phyloP scores from a whole-genome alignment of 129 eudicot genomes.

The Flaveria brownii region DNA sequence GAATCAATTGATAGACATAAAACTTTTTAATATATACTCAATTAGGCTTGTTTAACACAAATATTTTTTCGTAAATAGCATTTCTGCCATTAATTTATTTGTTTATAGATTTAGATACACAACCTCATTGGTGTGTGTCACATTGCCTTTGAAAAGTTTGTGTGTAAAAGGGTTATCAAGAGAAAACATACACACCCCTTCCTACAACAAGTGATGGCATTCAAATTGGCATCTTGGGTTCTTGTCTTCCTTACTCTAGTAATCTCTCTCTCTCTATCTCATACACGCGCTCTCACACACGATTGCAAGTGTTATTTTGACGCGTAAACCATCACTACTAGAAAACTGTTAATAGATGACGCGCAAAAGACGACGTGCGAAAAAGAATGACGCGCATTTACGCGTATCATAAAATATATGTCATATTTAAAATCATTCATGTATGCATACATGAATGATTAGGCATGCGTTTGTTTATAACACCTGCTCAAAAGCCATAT shows the following conservation, averaged over 20 bases:
- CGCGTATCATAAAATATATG: no score
- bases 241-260: slow-evolving; percentile 43
- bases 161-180: slow-evolving; percentile 2
- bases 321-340: neutral
- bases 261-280: slow-evolving; percentile 6
- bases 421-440: no score
- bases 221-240: slow-evolving; percentile 29
- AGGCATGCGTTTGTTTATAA: neutral
- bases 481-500: neutral
- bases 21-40: neutral
- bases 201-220: slow-evolving; percentile 38
- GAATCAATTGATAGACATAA: no score
- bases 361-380: no score
- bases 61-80: neutral
- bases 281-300: slow-evolving; percentile 14
- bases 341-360: no score
- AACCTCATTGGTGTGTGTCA: neutral
- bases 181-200: slow-evolving; percentile 1
- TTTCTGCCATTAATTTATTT: neutral
- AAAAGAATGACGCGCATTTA: no score
- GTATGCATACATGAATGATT: neutral
- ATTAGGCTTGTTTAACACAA: slow-evolving; percentile 23
- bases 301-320: neutral
- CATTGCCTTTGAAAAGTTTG: neutral
- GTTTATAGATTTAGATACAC: neutral